Conservation (phyloP, 345 rosid species). For the Clarkia xantiana region DNA sequence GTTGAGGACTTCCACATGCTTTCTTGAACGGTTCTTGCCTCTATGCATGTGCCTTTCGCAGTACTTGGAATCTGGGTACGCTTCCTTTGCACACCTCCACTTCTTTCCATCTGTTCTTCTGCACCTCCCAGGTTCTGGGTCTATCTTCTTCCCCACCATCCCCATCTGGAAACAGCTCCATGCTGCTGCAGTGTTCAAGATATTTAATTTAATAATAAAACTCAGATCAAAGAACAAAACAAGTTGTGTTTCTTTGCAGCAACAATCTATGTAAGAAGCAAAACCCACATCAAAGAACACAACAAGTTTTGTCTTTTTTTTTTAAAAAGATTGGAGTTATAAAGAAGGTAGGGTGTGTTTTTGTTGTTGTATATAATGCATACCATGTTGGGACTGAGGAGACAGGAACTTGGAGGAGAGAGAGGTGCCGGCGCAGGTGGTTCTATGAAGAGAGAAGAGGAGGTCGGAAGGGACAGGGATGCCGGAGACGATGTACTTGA, state of each 20-base stretch:
- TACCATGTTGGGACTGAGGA: conserved; percentile 11
- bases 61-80: conserved; percentile 81
- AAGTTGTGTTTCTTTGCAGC: too few species aligned
- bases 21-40: conserved; percentile 96
- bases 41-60: conserved; percentile 95
- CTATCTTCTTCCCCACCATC: conserved; percentile 40
- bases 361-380: too few species aligned
- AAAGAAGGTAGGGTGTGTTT: too few species aligned
- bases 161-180: conserved; percentile 47
- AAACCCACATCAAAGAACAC: too few species aligned
- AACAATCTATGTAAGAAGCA: too few species aligned
- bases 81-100: conserved; percentile 92
- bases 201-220: too few species aligned
- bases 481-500: conserved; percentile 64
- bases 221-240: too few species aligned
- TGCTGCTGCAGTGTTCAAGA: conserved; percentile 26
- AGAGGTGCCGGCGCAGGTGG: conserved; percentile 32
- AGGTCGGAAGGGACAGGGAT: conserved; percentile 75
- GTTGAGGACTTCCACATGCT: conserved; percentile 57
- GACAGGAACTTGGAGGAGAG: conserved; percentile 30
- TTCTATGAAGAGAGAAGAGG: conserved; percentile 54
- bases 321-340: too few species aligned
- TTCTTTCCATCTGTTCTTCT: conserved; percentile 91
- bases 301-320: too few species aligned
- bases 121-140: conserved; percentile 90